Conservation (phyloP, 1,139 yeast species). For the Saccharomyces hybrid region DNA sequence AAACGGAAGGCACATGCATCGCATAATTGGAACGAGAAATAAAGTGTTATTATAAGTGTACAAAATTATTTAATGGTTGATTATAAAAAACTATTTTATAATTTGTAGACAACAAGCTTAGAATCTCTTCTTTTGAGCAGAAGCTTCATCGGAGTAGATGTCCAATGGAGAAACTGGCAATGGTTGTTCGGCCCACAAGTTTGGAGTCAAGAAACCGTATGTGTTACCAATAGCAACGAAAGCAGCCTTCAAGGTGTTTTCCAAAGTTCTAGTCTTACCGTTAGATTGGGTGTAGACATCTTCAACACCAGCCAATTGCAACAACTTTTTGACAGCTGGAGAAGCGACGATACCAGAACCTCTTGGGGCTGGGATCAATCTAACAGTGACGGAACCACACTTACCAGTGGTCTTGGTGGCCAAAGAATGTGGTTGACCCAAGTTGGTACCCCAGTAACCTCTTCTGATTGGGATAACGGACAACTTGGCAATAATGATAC, state of each 20-base stretch:
- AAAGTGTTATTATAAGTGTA: slow-evolving; percentile 4
- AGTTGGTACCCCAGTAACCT: slow-evolving; percentile 99
- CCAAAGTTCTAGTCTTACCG: slow-evolving; percentile 99
- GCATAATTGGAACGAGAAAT: not conserved
- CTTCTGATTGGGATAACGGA: slow-evolving; percentile 99
- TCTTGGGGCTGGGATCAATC: slow-evolving; percentile 99
- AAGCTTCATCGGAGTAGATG: slow-evolving; percentile 79
- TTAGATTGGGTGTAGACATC: slow-evolving; percentile 98
- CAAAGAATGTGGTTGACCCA: slow-evolving; percentile 99
- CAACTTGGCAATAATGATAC: slow-evolving; percentile 97
- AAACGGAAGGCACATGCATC: not conserved
- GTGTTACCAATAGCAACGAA: slow-evolving; percentile 99
- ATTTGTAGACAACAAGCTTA: slow-evolving; percentile 20
- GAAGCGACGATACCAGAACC: slow-evolving; percentile 99
- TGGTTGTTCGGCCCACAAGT: slow-evolving; percentile 89
- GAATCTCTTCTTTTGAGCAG: slow-evolving; percentile 67
- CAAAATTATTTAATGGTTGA: slow-evolving; percentile 6
- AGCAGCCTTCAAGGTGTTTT: slow-evolving; percentile 99
- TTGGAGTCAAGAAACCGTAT: slow-evolving; percentile 99
- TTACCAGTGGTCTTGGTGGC: slow-evolving; percentile 98
- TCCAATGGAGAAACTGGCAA: slow-evolving; percentile 92
- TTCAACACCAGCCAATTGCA: slow-evolving; percentile 99
- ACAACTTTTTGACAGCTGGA: slow-evolving; percentile 97
- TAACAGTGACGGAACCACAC: slow-evolving; percentile 98
- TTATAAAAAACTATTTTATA: slow-evolving; percentile 3